Percentiles rank a stretch among this genome's conserved stretches.
Conservation (phyloP, 2,329 filamentous ascomycete species). For the Metarhizium humberi region DNA sequence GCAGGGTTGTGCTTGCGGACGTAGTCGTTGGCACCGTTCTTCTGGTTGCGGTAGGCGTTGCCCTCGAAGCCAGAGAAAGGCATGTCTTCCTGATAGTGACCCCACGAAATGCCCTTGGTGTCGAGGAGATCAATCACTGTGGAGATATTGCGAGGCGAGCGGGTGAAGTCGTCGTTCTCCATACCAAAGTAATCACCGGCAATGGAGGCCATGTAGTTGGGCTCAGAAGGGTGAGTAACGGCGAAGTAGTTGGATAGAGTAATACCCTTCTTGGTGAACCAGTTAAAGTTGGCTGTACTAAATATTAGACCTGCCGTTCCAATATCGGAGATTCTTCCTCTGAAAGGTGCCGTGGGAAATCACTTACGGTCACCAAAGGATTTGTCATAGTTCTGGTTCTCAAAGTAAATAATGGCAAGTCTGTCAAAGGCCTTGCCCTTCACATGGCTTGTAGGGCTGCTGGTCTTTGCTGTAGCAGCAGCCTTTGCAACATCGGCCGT, state of each 20-base stretch:
- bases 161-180: conserved; percentile 55
- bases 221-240: conserved; percentile 64
- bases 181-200: conserved; percentile 69
- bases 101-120: conserved; percentile 56
- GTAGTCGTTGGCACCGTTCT: conserved; percentile 62
- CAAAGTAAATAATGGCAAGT: conserved; percentile 65
- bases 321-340: background rate
- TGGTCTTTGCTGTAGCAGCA: conserved; percentile 50
- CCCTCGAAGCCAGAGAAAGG: conserved; percentile 69
- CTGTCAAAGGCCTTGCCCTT: conserved; percentile 66
- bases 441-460: conserved; percentile 52
- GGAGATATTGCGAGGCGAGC: conserved; percentile 50
- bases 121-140: conserved; percentile 62
- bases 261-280: conserved; percentile 21
- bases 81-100: conserved; percentile 67
- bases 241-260: conserved; percentile 36
- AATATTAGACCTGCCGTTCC: background rate
- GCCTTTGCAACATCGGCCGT: conserved; percentile 42
- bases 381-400: conserved; percentile 64
- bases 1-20: conserved; percentile 73
- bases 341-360: background rate
- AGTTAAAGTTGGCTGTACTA: conserved; percentile 16
- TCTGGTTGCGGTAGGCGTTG: conserved; percentile 50
- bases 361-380: conserved; percentile 51
- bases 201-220: conserved; percentile 63